These are phyloP conservation scores for Ceratocystis colombiana DNA, from an alignment of 2,329 filamentous ascomycete species.

Conservation along the genomic window DNA sequence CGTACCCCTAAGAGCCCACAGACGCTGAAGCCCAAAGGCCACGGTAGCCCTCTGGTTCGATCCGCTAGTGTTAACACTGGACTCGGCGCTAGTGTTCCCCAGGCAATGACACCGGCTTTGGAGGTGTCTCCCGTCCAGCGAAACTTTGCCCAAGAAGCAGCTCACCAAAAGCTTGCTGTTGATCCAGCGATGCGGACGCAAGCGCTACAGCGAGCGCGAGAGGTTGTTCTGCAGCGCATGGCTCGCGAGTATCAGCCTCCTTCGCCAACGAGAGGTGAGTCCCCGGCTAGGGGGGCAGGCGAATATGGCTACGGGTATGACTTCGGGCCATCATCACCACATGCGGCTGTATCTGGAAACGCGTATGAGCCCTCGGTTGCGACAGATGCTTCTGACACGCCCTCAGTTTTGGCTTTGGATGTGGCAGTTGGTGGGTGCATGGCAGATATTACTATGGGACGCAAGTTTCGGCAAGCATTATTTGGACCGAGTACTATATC, in stretches of 20 bases:
- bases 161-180: slow-evolving; percentile 47
- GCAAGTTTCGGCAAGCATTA: slow-evolving; percentile 37
- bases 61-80: neutral
- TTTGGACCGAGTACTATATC: slow-evolving; percentile 35
- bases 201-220: slow-evolving; percentile 49
- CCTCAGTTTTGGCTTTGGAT: slow-evolving; percentile 3
- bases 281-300: neutral
- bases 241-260: slow-evolving; percentile 38
- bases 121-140: slow-evolving; percentile 50
- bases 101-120: slow-evolving; percentile 31
- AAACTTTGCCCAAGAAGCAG: slow-evolving; percentile 47
- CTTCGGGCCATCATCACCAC: neutral
- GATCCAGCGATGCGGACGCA: slow-evolving; percentile 46
- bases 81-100: neutral
- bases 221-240: slow-evolving; percentile 50
- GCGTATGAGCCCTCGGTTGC: neutral
- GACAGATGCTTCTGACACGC: neutral
- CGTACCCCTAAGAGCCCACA: slow-evolving; percentile 7
- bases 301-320: neutral
- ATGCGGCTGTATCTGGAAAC: neutral
- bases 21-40: neutral
- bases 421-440: slow-evolving; percentile 14
- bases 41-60: neutral
- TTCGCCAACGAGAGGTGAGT: neutral
- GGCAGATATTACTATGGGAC: slow-evolving; percentile 31